Evolutionary conservation across 2,329 filamentous ascomycete species (phyloP).

Genomic region (Trichoderma guizhouense): DNA sequence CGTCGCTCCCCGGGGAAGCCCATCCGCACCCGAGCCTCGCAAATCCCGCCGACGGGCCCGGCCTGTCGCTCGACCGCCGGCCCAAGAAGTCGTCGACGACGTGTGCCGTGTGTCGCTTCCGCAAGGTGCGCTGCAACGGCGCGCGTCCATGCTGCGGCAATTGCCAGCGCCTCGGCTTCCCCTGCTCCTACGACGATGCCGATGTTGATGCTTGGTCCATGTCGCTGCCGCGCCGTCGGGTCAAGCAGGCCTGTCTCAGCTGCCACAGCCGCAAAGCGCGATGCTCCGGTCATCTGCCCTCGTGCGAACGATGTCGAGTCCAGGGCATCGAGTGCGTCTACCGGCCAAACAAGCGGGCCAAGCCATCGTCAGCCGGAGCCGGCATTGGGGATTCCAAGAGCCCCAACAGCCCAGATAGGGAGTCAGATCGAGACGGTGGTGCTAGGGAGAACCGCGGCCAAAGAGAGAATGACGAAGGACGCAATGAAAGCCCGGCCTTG

Average conservation of each 20-base stretch:
- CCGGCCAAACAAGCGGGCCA: conserved; percentile 44
- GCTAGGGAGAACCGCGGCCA: neutral
- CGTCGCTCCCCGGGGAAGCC: conserved; percentile 7
- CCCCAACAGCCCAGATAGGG: conserved; percentile 35
- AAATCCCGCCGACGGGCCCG: neutral
- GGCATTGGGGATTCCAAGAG: conserved; percentile 24
- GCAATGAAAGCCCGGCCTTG: conserved; percentile 35
- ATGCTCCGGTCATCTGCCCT: conserved; percentile 55
- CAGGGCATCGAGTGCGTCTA: conserved; percentile 57
- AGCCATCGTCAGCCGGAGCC: conserved; percentile 23
- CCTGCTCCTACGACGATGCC: conserved; percentile 54
- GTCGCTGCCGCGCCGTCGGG: conserved; percentile 50
- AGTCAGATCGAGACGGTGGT: conserved; percentile 25
- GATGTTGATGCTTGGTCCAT: conserved; percentile 41
- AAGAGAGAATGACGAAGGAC: conserved; percentile 26
- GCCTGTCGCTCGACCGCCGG: conserved; percentile 29
- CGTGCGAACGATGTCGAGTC: conserved; percentile 48
- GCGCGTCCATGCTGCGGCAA: conserved; percentile 53
- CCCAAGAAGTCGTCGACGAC: conserved; percentile 45
- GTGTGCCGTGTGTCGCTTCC: conserved; percentile 52
- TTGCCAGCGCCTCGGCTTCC: conserved; percentile 56
- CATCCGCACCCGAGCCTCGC: neutral
- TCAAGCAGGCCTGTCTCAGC: conserved; percentile 54
- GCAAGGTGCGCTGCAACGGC: conserved; percentile 59
- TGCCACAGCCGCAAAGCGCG: conserved; percentile 58